Percentiles rank a stretch among this genome's conserved stretches.
Conservation (phyloP, 2,329 filamentous ascomycete genomes). For the Hymenoscyphus scutula region DNA sequence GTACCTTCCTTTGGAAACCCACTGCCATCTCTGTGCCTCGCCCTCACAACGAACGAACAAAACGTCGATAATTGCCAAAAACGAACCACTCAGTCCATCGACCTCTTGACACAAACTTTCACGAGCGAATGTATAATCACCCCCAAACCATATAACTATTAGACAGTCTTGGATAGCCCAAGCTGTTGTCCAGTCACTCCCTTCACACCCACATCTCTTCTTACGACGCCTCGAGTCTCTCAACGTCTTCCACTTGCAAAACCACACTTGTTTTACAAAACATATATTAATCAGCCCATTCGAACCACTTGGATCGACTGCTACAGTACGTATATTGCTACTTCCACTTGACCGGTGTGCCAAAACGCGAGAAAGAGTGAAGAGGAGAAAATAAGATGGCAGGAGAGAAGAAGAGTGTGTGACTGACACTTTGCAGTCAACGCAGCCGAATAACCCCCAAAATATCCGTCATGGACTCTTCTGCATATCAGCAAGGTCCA, state of each 20-base stretch:
- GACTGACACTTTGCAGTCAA: slow-evolving; percentile 29
- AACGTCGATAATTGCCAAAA: slow-evolving; percentile 28
- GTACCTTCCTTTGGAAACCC: slow-evolving; percentile 38
- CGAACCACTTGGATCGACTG: slow-evolving; percentile 12
- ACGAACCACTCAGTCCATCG: slow-evolving; percentile 17
- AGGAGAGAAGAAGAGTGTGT: slow-evolving; percentile 18
- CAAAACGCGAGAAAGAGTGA: not conserved
- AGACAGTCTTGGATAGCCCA: slow-evolving; percentile 35
- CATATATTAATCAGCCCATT: slow-evolving; percentile 24
- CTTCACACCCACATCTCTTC: slow-evolving; percentile 20
- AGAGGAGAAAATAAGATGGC: not conserved
- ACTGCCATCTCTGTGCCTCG: slow-evolving; percentile 26
- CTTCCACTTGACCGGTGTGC: not conserved
- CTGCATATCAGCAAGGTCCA: slow-evolving; percentile 42
- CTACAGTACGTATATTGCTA: slow-evolving; percentile 23
- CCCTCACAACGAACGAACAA: slow-evolving; percentile 27
- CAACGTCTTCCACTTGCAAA: slow-evolving; percentile 20
- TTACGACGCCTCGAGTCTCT: slow-evolving; percentile 16
- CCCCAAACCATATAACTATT: slow-evolving; percentile 30
- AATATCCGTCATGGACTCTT: slow-evolving; percentile 34
- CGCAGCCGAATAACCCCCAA: slow-evolving; percentile 12
- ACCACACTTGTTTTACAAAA: slow-evolving; percentile 22
- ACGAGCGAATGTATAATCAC: slow-evolving; percentile 37
- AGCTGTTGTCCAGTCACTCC: slow-evolving; percentile 40
- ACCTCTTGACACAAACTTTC: slow-evolving; percentile 18